phyloP scores from a whole-genome alignment of 306 rosid genomes.

The Quercus aquifolioides region DNA sequence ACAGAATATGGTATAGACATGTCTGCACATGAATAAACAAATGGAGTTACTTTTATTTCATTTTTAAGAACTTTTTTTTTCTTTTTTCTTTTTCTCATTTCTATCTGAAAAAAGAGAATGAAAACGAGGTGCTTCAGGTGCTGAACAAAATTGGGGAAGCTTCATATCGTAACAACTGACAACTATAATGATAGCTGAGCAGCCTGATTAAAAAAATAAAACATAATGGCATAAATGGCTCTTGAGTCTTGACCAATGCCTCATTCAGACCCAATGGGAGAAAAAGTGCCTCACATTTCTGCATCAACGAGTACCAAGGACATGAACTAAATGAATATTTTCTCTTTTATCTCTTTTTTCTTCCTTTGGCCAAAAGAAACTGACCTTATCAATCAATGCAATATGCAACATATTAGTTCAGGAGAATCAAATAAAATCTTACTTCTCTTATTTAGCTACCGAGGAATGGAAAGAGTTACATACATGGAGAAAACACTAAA shows the following conservation, averaged over 20 bases:
- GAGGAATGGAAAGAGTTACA: background rate
- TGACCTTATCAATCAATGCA: background rate
- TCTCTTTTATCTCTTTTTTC: background rate
- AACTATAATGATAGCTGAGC: too few relatives aligned
- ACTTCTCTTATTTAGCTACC: constrained; percentile 3
- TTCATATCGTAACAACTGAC: too few relatives aligned
- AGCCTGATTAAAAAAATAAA: too few relatives aligned
- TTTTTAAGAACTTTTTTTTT: too few relatives aligned
- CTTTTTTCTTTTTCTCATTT: too few relatives aligned
- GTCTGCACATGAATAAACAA: too few relatives aligned
- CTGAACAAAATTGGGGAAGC: background rate
- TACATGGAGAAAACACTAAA: constrained; percentile 4
- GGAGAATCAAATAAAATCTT: background rate
- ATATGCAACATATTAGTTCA: background rate
- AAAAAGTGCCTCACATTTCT: too few relatives aligned
- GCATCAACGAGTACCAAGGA: background rate
- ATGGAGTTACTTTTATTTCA: too few relatives aligned
- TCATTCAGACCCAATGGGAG: too few relatives aligned
- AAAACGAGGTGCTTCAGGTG: background rate
- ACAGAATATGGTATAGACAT: too few relatives aligned
- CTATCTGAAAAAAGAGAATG: background rate
- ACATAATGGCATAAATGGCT: too few relatives aligned
- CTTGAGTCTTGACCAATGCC: too few relatives aligned
- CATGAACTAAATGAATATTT: background rate
- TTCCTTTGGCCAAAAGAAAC: background rate